Evolutionary conservation across 2,329 filamentous ascomycete genomes (phyloP).

Genomic region (Fusarium papillatum): DNA sequence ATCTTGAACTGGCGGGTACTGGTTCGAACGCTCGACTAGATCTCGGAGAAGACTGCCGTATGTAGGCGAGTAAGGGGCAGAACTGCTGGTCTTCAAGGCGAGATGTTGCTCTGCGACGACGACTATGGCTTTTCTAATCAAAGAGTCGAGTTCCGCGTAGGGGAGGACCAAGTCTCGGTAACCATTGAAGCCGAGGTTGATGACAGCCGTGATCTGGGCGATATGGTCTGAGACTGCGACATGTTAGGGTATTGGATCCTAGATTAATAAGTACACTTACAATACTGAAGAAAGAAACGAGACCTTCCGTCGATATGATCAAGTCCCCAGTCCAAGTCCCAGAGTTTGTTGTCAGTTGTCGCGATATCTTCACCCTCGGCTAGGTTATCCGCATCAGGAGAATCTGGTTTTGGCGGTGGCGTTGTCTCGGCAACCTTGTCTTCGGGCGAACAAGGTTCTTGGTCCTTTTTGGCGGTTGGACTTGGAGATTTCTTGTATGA

Average conservation of each 20-base stretch:
- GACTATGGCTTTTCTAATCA: constrained; percentile 7
- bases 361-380: background rate
- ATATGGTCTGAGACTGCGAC: constrained; percentile 12
- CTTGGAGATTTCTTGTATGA: constrained; percentile 10
- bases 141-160: constrained; percentile 1
- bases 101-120: constrained; percentile 15
- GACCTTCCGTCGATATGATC: constrained; percentile 17
- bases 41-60: constrained; percentile 12
- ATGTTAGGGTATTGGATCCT: background rate
- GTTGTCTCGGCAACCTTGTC: background rate
- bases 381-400: background rate
- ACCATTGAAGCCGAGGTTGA: constrained; percentile 21
- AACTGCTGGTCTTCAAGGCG: background rate
- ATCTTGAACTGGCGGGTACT: constrained; percentile 5
- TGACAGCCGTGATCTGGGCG: constrained; percentile 17
- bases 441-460: background rate
- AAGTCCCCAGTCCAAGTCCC: constrained; percentile 4
- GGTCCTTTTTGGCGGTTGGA: background rate
- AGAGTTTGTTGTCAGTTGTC: background rate
- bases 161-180: constrained; percentile 24
- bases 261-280: background rate
- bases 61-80: background rate
- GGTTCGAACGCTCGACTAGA: constrained; percentile 1
- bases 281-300: constrained; percentile 19
- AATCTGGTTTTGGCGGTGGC: background rate